These are phyloP conservation scores for Tolypocladium ophioglossoides DNA, from an alignment of 2,329 filamentous ascomycete genomes.

Conservation along the genomic window DNA sequence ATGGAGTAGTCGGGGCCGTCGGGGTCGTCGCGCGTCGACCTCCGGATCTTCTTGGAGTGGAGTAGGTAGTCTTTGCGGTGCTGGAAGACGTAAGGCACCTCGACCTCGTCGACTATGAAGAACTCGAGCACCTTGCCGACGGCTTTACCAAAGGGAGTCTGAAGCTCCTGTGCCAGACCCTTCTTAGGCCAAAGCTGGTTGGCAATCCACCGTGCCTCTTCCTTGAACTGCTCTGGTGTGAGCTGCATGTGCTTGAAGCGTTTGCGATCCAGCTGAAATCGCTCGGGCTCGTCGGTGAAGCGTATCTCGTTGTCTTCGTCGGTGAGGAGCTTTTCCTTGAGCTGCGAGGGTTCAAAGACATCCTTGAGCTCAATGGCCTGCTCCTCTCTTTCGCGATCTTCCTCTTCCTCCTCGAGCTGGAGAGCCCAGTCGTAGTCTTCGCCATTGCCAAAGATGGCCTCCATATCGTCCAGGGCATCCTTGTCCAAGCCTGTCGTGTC, in stretches of 20 bases:
- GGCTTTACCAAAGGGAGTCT: constrained; percentile 75
- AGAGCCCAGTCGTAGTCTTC: constrained; percentile 94
- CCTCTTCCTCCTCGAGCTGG: constrained; percentile 76
- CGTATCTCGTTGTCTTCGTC: constrained; percentile 92
- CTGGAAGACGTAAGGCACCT: constrained; percentile 96
- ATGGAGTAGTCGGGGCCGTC: constrained; percentile 65
- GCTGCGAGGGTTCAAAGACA: constrained; percentile 92
- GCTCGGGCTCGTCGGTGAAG: constrained; percentile 79
- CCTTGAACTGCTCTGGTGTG: constrained; percentile 73
- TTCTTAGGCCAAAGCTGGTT: constrained; percentile 86
- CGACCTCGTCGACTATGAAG: constrained; percentile 86
- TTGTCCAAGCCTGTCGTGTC: constrained; percentile 83
- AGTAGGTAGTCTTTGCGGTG: constrained; percentile 97
- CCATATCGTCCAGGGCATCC: constrained; percentile 89
- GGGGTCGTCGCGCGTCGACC: constrained; percentile 52
- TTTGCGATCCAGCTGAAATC: constrained; percentile 85
- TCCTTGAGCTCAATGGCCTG: constrained; percentile 89
- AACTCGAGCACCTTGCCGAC: constrained; percentile 91
- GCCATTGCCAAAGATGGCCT: constrained; percentile 89
- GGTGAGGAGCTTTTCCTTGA: constrained; percentile 88
- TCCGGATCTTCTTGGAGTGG: constrained; percentile 62
- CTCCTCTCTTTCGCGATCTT: constrained; percentile 67
- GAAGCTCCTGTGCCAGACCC: constrained; percentile 58
- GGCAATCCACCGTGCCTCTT: constrained; percentile 88
- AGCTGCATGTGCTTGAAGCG: constrained; percentile 76